Percentiles rank a stretch among this genome's conserved stretches.
phyloP scores from a whole-genome alignment of 768 basidiomycete species.

The Termitomyces sp. region DNA sequence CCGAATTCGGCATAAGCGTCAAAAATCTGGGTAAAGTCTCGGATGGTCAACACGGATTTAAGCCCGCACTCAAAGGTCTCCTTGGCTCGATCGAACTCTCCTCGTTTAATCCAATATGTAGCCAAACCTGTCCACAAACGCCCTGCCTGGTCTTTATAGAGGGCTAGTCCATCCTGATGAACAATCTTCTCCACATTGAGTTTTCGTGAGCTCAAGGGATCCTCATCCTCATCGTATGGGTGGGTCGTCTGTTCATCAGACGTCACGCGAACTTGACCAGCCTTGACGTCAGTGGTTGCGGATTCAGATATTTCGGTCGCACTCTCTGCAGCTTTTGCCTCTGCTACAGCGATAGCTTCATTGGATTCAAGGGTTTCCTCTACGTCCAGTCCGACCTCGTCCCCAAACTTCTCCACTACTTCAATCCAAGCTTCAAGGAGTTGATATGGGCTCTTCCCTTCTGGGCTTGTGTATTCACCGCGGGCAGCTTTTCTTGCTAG shows the following conservation, averaged over 20 bases:
- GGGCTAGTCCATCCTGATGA: slow-evolving; percentile 73
- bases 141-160: slow-evolving; percentile 97
- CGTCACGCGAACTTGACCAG: neutral
- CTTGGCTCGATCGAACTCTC: slow-evolving; percentile 89
- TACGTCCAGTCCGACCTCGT: slow-evolving; percentile 87
- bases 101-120: slow-evolving; percentile 97
- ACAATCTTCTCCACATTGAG: slow-evolving; percentile 88
- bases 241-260: slow-evolving; percentile 43
- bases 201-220: slow-evolving; percentile 60
- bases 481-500: slow-evolving; percentile 79
- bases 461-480: slow-evolving; percentile 80
- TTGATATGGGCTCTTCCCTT: slow-evolving; percentile 95
- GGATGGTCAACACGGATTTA: slow-evolving; percentile 78
- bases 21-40: slow-evolving; percentile 97
- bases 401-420: slow-evolving; percentile 83
- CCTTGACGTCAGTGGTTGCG: slow-evolving; percentile 46
- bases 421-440: slow-evolving; percentile 90
- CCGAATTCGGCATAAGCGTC: slow-evolving; percentile 94
- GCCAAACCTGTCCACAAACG: slow-evolving; percentile 94
- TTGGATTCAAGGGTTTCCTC: slow-evolving; percentile 65
- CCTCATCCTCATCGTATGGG: slow-evolving; percentile 77
- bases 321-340: slow-evolving; percentile 27
- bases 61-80: slow-evolving; percentile 86
- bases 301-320: slow-evolving; percentile 20
- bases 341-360: slow-evolving; percentile 39